Conservation (phyloP, 2,329 filamentous ascomycete species). For the Pseudogymnoascus sp. region DNA sequence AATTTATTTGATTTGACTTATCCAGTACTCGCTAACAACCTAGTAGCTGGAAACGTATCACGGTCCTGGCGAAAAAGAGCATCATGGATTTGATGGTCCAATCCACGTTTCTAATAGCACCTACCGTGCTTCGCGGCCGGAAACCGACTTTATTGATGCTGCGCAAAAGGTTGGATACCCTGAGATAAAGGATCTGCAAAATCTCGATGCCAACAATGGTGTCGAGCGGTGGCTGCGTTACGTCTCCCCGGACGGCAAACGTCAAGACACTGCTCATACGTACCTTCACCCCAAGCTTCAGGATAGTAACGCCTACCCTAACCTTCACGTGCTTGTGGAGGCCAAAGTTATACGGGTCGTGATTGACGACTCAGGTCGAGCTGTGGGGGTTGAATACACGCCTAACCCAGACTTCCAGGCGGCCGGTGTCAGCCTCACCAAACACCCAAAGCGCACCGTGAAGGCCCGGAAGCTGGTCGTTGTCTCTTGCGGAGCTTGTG, state of each 20-base stretch:
- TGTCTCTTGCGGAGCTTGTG: conserved; percentile 31
- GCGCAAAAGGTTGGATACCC: conserved; percentile 40
- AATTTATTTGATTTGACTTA: not conserved
- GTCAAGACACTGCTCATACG: conserved; percentile 68
- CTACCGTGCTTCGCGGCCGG: conserved; percentile 31
- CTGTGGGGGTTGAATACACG: conserved; percentile 63
- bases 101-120: conserved; percentile 46
- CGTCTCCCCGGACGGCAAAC: conserved; percentile 41
- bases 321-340: conserved; percentile 64
- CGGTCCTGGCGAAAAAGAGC: conserved; percentile 28
- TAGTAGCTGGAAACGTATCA: conserved; percentile 23
- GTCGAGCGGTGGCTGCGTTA: not conserved
- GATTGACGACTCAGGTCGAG: conserved; percentile 62
- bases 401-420: conserved; percentile 39
- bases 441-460: conserved; percentile 30
- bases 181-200: conserved; percentile 45
- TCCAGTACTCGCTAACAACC: not conserved
- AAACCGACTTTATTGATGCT: conserved; percentile 43
- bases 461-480: conserved; percentile 48
- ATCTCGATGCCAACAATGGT: conserved; percentile 32
- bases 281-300: conserved; percentile 57
- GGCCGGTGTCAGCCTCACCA: conserved; percentile 19
- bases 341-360: conserved; percentile 69
- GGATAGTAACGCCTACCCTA: conserved; percentile 58
- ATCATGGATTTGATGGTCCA: conserved; percentile 48